Percentiles rank a stretch among this genome's conserved stretches.
These are phyloP conservation scores for Allium cepa DNA, from an alignment of 106 monocot species.

Conservation along the genomic window DNA sequence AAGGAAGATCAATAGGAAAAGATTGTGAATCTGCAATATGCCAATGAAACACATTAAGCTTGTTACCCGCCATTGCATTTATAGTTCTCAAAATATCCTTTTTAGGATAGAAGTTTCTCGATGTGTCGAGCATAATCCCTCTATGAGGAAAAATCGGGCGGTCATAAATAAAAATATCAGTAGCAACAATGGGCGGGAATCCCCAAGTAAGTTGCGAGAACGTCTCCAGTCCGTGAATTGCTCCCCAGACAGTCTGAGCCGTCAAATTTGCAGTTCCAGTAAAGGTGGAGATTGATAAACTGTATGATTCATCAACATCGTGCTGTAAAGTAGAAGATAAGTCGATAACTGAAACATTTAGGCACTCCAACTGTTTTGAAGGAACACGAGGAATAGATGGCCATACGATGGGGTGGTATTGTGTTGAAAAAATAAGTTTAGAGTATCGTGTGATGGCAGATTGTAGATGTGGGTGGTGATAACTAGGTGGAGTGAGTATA, in stretches of 20 bases:
- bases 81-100: conserved; percentile 56
- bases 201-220: conserved; percentile 74
- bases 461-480: conserved; percentile 34
- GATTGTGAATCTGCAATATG: conserved; percentile 85
- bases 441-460: conserved; percentile 35
- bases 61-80: conserved; percentile 64
- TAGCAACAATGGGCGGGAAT: conserved; percentile 24
- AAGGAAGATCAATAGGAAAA: conserved; percentile 63
- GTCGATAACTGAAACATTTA: conserved; percentile 49
- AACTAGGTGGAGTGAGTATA: too few species aligned
- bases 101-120: conserved; percentile 72
- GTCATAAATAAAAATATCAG: conserved; percentile 41
- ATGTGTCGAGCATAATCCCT: conserved; percentile 74
- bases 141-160: conserved; percentile 61
- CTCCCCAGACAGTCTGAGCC: conserved; percentile 67
- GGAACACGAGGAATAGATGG: conserved; percentile 10
- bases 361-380: conserved; percentile 19
- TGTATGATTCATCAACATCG: conserved; percentile 73
- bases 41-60: conserved; percentile 94
- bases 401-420: conserved; percentile 39
- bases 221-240: conserved; percentile 79
- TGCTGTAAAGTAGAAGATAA: conserved; percentile 38
- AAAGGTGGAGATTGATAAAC: conserved; percentile 25
- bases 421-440: conserved; percentile 35
- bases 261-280: conserved; percentile 25